Base-by-base conservation (phyloP, 441 rosid species). In the Manihot esculenta region DNA sequence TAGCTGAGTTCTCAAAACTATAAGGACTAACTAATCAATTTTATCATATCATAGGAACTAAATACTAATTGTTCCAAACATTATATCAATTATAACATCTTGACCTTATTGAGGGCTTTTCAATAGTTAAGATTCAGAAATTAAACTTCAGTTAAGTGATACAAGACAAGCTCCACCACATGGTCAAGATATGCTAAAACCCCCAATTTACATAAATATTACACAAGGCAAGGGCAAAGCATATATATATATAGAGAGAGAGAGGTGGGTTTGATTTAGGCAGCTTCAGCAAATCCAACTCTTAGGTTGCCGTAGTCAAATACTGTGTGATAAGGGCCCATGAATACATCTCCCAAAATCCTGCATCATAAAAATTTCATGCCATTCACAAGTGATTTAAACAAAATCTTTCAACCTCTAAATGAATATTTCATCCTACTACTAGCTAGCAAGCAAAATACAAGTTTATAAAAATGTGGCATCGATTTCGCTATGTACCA, bases 271-370 rank as follows among this genome's bases (percentile, higher is more conserved):
- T 38, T 74, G 47, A 18, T 14, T 76, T 79, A 87, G 7, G 86
- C 89, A 15, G 97, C 92, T 75, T 85, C 83, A 5, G 97, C 95
- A 55, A 91, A 89, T 63, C 97, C 97, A 58, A 91, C 87, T 57
- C 79, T 70, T 82, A 82, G 35, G 69, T 92, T 89, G 27, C 88
- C 96, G 26, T 81, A 87, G 82, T 92, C 99, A 14, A 94, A 94
- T 55, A 90, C 97, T 0, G 97, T 92, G 70, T 94, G 97, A 72
- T 84, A 92, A 41, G 72, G 82, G 2, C 96, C 96, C 96, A 92
- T 87, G 81, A 92, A 92, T 69, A 84, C 80, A 69, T 89, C 97
- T 14, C 97, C 97, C 78, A 89, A 47, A 65, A 92, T 89, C 97
- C 96, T 89, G 89, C 74, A 73, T 23, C 56, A 44, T 55, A 66